Base-by-base conservation (phyloP, 345 rosid species). In the Viola odorata region DNA sequence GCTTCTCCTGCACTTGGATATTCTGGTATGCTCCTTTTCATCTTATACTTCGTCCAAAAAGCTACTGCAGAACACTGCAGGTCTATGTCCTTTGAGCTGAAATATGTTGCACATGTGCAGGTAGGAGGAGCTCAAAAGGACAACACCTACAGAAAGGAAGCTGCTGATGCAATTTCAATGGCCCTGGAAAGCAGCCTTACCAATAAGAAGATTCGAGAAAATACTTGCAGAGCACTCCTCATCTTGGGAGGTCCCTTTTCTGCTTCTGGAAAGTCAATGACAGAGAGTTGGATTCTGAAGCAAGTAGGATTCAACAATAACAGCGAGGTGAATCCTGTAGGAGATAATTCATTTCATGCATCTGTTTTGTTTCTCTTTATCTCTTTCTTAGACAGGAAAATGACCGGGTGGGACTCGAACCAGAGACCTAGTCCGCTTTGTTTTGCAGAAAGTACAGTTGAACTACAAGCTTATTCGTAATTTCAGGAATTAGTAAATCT, bases 141-240 rank as follows among this genome's bases (percentile, higher is more conserved):
- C 80, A 80, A 80, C 75, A 69, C 82, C 44, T 75, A 79, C 63
- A 72, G 81, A 64, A 79, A 77, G 60, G 83, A 75, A 66, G 87
- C 87, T n/a, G 79, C 81, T 44, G 76, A 78, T 75, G 80, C 73
- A 42, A 73, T 85, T 55, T 41, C 77, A 67, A 50, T 23, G 69
- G 72, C 85, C 45, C 53, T 85, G 49, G 69, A 77, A 56, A 54
- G 13, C 63, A 71, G 84, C 68, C 48, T 77, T 61, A 64, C 47
- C 1, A 69, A 85, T 53, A 75, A 71, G 38, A 70, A 61, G 38
- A 63, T 81, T 55, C 63, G 56, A 59, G 80, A 79, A 62, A 52
- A 56, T 10, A 78, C 82, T 66, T 82, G 87, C 68, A 66, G 61
- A 73, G 82, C 82, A 41, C 82, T 85, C 17, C 68, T 74, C 52